Evolutionary conservation across 2,329 filamentous ascomycete genomes (phyloP).

Genomic region (Aspergillus viridinutans): DNA sequence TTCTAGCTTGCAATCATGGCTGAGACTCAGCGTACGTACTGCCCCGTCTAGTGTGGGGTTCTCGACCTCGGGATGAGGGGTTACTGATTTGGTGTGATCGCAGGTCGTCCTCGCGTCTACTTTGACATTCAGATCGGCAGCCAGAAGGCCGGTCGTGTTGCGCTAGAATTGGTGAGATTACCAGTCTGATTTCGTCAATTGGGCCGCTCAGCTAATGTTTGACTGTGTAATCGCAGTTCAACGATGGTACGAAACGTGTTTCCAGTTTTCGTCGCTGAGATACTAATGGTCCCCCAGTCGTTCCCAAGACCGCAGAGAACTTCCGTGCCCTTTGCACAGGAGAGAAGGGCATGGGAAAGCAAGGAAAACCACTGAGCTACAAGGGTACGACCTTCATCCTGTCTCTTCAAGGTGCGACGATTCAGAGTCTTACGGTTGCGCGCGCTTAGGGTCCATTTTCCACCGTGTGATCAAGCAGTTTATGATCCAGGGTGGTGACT

Average conservation of each 20-base stretch:
- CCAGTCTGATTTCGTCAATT: background rate
- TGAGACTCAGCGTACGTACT: slow-evolving; percentile 31
- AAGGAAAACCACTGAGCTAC: slow-evolving; percentile 84
- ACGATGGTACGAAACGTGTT: slow-evolving; percentile 40
- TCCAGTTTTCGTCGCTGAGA: background rate
- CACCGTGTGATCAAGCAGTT: slow-evolving; percentile 98
- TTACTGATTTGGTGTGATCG: slow-evolving; percentile 12
- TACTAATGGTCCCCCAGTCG: slow-evolving; percentile 58
- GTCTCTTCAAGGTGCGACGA: background rate
- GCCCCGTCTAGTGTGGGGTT: slow-evolving; percentile 21
- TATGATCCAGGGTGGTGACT: slow-evolving; percentile 98
- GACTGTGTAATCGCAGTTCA: slow-evolving; percentile 34
- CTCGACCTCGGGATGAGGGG: slow-evolving; percentile 3
- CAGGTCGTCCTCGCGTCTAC: slow-evolving; percentile 73
- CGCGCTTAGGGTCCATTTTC: slow-evolving; percentile 65
- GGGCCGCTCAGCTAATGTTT: background rate
- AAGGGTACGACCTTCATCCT: slow-evolving; percentile 52
- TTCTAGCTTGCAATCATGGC: slow-evolving; percentile 26
- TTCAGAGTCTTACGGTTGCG: slow-evolving; percentile 1
- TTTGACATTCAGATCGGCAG: slow-evolving; percentile 86
- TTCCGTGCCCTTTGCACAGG: slow-evolving; percentile 92
- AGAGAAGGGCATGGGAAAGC: slow-evolving; percentile 80
- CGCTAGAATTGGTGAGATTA: slow-evolving; percentile 71
- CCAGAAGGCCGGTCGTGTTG: slow-evolving; percentile 69
- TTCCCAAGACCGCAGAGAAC: slow-evolving; percentile 94